A percentile compares a stretch with the other conserved stretches of the same genome.
These are phyloP conservation scores for Persicaria tinctoria DNA, from an alignment of 148 eudicot genomes.

Conservation along the genomic window DNA sequence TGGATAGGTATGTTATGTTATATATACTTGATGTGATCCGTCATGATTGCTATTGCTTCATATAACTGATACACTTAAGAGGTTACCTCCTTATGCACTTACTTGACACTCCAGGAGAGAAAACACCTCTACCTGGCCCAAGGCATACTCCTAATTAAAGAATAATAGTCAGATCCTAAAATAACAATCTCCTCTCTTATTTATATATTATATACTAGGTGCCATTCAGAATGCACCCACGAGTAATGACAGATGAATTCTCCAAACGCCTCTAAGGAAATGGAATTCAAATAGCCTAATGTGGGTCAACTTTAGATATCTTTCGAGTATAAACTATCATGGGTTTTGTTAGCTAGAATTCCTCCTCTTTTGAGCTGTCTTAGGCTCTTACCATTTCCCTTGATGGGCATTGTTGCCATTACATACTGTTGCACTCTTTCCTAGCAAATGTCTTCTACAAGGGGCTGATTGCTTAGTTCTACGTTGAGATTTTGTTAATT, in stretches of 20 bases:
- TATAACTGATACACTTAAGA: neutral
- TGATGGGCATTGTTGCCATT: neutral
- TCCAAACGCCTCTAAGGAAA: neutral
- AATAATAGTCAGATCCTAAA: neutral
- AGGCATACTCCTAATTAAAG: neutral
- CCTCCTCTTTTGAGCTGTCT: neutral
- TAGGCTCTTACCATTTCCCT: neutral
- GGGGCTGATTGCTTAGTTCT: neutral
- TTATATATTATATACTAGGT: neutral
- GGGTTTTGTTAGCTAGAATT: neutral
- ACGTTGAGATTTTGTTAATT: neutral
- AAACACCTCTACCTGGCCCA: neutral
- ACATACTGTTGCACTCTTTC: neutral
- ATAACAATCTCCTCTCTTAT: neutral
- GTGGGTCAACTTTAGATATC: neutral
- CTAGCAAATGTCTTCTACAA: neutral
- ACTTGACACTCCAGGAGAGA: neutral
- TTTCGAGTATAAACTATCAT: neutral
- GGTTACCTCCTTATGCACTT: neutral
- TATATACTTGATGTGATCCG: conserved; percentile 1
- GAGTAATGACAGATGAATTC: neutral
- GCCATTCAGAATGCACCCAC: neutral
- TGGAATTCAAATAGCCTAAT: neutral
- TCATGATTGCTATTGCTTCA: conserved; percentile 1
- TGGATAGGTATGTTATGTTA: neutral